These are phyloP conservation scores for Mallotus nudiflorus DNA, from an alignment of 345 rosid genomes.

Conservation along the genomic window DNA sequence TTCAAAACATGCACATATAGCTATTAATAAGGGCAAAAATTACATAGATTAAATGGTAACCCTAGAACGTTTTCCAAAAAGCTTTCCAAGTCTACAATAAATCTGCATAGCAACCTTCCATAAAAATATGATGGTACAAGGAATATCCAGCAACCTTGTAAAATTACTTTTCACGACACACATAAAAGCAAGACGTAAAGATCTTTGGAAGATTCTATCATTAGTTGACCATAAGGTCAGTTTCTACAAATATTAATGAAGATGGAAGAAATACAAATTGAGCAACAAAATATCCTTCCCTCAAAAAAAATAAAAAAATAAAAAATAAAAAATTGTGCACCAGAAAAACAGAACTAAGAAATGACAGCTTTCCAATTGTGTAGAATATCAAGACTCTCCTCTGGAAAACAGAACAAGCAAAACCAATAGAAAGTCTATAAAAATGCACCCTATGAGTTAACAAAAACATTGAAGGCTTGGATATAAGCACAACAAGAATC, in stretches of 20 bases:
- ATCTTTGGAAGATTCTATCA: slow-evolving; percentile 7
- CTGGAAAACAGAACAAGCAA: not conserved
- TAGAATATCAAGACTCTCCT: not conserved
- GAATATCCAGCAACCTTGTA: not conserved
- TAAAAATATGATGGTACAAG: not conserved
- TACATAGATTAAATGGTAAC: slow-evolving; percentile 9
- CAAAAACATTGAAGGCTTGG: not conserved
- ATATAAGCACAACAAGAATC: not conserved
- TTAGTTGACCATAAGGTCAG: not conserved
- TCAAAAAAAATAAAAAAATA: not conserved
- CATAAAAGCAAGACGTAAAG: not conserved
- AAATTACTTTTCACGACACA: not conserved
- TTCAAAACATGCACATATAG: not conserved
- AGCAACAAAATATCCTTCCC: not conserved
- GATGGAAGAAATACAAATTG: not conserved
- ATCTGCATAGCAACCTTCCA: not conserved
- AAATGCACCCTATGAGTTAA: not conserved
- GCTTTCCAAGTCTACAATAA: slow-evolving; percentile 2
- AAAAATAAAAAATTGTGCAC: not conserved
- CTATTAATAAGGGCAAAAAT: slow-evolving; percentile 1
- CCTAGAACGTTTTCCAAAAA: slow-evolving; percentile 2
- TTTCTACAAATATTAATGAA: too few relatives aligned
- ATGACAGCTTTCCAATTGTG: not conserved
- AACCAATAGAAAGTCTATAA: not conserved
- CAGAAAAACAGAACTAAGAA: not conserved